Evolutionary conservation across 768 basidiomycete genomes (phyloP), one percentile per base, ranked within the genome.

Genomic region (Boletus sensibilis): DNA sequence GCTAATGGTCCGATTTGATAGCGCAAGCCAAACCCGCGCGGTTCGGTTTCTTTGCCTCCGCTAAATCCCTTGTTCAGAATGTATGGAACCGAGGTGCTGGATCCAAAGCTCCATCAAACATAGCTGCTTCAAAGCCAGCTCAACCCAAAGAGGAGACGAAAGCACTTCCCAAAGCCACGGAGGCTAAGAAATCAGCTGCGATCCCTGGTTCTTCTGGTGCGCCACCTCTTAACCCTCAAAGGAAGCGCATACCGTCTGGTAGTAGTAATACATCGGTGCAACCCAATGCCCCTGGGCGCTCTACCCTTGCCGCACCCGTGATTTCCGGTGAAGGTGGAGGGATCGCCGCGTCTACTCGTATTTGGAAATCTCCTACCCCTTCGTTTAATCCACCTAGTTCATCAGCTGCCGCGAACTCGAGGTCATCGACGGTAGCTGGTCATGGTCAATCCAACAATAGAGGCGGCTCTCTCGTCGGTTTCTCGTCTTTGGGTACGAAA

Each of bases 51-150:
- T 69, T 92, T 7, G 79, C 85, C 9, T 75, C 78, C 21, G 85
- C 90, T 9, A 91, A 89, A 68, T 81, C 82, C 1, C 73, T 91
- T 4, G 88, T 91, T 5, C 76, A 79, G 62, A 88, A 80, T 59
- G 87, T 92, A 1, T 91, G 88, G 88, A 84, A 83, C 62, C 77
- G 86, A 60, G 82, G 79, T 25, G 73, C 68, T 16, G 68, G 68
- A 8, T 65, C 68, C 18, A 75, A 67, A 48, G 49, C 65, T 11
- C 29, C 59, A 11, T 63, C 72, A 6, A 69, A 53, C 37, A 61
- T 71, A 16, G 66, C 70, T 10, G 61, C 66, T 20, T 58, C 69
- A 38, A 77, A 72, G 56, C 42, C 68, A 5, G 52, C 58, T 40
- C 56, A 52, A 18, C 20, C 55, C 31, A 53, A 59, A 46, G 55